Evolutionary conservation across 371 early-diverging fungal species (phyloP), one percentile per base, ranked within the genome.

Genomic region (Apophysomyces variabilis): DNA sequence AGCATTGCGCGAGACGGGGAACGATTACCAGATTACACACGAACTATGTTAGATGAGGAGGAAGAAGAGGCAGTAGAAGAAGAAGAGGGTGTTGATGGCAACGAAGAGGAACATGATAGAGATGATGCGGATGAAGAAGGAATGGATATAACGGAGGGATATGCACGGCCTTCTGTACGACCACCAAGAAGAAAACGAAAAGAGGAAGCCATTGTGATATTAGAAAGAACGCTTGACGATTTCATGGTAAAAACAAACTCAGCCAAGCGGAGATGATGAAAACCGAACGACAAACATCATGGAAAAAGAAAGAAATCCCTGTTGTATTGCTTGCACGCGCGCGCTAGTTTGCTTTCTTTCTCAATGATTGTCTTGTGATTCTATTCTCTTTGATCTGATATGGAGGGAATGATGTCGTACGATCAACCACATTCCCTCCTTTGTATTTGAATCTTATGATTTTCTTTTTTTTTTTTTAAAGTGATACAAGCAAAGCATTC

Each of bases 21-120:
- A 62, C 67, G 64, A 26, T 46, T 75, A n/a, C 76, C 76, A 5
- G 72, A 69, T 41, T 75, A 75, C 56, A 41, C 16, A 46, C 14
- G 12, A 36, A 64, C 41, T 18, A 65, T 64, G 64, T 41, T 39
- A 35, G 16, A 36, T 14, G 64, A 66, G 32, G 44, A 60, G 13
- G 26, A 59, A 37, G 14, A 32, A 11, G n/a, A 16, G 38, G 21
- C n/a, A 36, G 4, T 8, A 57, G 46, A 57, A 39, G 44, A 32
- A 18, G n/a, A 37, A 50, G 16, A 57, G 18, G 47, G 7, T 2
- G 47, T 2, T 9, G 47, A 47, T 14, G 35, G 14, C 11, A 61
- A 66, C 26, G 44, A 60, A n/a, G 18, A 58, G 14, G 18, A 38
- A 12, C 7, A 14, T 26, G 16, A 35, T 43, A 43, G 1, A 13